These are phyloP conservation scores for Crithidia fasciculata DNA, from an alignment of 208 protist species.

Conservation along the genomic window DNA sequence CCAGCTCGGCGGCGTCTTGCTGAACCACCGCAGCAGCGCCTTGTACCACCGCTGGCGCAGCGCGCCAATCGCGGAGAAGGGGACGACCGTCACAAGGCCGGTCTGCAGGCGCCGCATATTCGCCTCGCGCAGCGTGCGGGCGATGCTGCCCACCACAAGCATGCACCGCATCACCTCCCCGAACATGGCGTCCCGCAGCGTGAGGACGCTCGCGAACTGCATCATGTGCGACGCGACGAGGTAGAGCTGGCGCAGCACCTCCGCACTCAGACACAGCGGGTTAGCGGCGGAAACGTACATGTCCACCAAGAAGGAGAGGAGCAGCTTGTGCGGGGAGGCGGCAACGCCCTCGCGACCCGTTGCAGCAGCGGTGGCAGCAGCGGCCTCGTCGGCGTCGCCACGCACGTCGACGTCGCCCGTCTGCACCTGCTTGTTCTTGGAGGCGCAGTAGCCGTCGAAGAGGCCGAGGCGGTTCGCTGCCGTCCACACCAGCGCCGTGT, in stretches of 20 bases:
- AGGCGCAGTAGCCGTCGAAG: conserved; percentile 69
- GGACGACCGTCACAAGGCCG: conserved; percentile 44
- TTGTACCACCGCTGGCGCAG: conserved; percentile 81
- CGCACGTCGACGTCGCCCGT: conserved; percentile 37
- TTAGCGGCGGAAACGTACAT: conserved; percentile 59
- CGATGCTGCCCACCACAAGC: conserved; percentile 68
- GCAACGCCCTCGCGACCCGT: conserved; percentile 28
- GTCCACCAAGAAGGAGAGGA: conserved; percentile 73
- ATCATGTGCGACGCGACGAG: conserved; percentile 57
- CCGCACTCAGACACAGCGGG: conserved; percentile 51
- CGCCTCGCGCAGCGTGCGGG: conserved; percentile 51
- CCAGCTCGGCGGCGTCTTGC: conserved; percentile 76
- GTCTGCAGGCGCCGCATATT: conserved; percentile 60
- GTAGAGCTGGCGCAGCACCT: conserved; percentile 69
- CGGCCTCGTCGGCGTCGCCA: not conserved
- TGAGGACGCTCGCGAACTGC: conserved; percentile 50
- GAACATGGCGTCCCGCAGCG: conserved; percentile 81
- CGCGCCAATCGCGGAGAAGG: conserved; percentile 64
- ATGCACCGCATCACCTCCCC: conserved; percentile 76
- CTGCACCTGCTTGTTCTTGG: conserved; percentile 65
- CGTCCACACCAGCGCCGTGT: conserved; percentile 73
- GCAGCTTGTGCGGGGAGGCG: conserved; percentile 74
- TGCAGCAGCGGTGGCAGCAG: not conserved
- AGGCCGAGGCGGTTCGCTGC: conserved; percentile 62
- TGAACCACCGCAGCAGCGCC: conserved; percentile 85